These are phyloP conservation scores for Phyllosticta citrichinensis DNA, from an alignment of 2,329 filamentous ascomycete species.

Conservation along the genomic window DNA sequence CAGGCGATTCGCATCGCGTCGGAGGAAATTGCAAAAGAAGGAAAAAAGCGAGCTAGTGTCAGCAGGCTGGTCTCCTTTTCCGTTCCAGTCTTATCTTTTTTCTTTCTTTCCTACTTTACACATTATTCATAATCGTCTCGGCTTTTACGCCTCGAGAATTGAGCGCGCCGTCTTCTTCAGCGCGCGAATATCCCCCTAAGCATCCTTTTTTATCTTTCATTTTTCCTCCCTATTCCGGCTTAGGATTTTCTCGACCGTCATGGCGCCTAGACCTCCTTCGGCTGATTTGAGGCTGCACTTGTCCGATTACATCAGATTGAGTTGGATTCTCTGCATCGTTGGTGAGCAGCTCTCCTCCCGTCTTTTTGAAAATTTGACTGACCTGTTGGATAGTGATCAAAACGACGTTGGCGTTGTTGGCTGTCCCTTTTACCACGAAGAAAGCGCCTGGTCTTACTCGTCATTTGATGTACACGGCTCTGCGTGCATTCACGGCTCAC, in stretches of 20 bases:
- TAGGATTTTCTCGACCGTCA: background rate
- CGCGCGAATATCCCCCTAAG: background rate
- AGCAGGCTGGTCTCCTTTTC: background rate
- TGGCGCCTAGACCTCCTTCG: conserved; percentile 1
- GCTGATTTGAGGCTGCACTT: conserved; percentile 3
- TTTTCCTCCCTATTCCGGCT: background rate
- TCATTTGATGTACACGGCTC: background rate
- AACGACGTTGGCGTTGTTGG: background rate
- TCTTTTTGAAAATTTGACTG: background rate
- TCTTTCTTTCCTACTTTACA: background rate
- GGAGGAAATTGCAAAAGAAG: background rate
- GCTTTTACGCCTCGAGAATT: background rate
- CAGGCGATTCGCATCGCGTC: background rate
- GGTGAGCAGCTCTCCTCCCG: background rate
- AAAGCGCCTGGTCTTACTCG: background rate
- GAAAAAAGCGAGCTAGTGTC: background rate
- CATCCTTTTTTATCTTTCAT: no score
- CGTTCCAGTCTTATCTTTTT: background rate
- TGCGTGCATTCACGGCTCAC: background rate
- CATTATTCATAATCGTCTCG: background rate
- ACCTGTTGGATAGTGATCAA: background rate
- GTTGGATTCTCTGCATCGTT: background rate
- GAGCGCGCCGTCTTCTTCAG: background rate
- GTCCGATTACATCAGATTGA: background rate
- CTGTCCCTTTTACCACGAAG: background rate